Base-by-base conservation (phyloP, 352 stramenopile genomes). In the Blastocystis sp. region DNA sequence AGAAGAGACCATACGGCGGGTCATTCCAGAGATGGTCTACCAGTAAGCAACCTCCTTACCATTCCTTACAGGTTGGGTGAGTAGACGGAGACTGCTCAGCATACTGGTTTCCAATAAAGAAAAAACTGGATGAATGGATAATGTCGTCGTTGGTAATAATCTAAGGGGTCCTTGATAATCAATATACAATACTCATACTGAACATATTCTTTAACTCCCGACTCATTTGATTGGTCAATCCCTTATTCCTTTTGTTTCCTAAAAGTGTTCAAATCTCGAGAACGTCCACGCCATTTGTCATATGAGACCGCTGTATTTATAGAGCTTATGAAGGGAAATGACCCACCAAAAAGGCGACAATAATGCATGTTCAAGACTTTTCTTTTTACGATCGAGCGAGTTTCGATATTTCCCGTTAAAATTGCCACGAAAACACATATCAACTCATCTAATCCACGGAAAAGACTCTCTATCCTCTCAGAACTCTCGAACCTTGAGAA, bases 361-460 rank as follows among this genome's bases (percentile, higher is more conserved):
- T 48, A 42, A 37, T 24, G 19, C 33, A 19, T 64, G 53, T 19
- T 40, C 7, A 62, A 64, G 70, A 81, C 70, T 81, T 81, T 81
- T 81, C 33, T 40, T 81, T 81, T 81, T 60, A 81, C 70, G 24
- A 57, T 57, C 33, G 30, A 57, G 22, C 66, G n/a, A 19, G n/a
- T 78, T 40, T 44, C 24, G 35, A 44, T 53, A 40, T 53, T 75
- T 44, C 11, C n/a, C 19, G 30, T 24, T 53, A 30, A 75, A 35
- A 75, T 48, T 48, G 40, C 40, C 40, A 48, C 40, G 40, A 48
- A 48, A 9, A 33, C 56, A 62, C 56, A 62, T 62, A 33, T 33
- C 56, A 62, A n/a, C 56, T 62, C 56, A 33, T 62, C 27, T 33
- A 62, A 48, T 33, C 13, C 56, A 62, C 56, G 56, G 56, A 62